These are phyloP conservation scores for Chaetomiaceae sp. DNA, from an alignment of 2,329 filamentous ascomycete species.

Conservation along the genomic window DNA sequence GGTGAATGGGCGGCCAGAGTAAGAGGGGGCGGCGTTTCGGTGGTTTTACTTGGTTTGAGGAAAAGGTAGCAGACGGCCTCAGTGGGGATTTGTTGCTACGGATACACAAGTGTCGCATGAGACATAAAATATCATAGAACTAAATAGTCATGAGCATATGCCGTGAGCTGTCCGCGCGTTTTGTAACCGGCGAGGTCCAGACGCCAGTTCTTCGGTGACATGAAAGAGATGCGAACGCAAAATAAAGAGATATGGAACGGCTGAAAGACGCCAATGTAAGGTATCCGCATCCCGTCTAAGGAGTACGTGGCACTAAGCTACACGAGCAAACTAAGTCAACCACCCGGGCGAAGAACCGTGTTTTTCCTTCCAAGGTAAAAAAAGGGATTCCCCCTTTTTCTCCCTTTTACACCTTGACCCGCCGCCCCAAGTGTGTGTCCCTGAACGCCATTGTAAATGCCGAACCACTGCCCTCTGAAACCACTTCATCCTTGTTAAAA, in stretches of 20 bases:
- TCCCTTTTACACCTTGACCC: slow-evolving; percentile 7
- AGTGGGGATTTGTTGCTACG: neutral
- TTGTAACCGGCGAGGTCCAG: neutral
- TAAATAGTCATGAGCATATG: neutral
- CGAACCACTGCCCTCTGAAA: slow-evolving; percentile 13
- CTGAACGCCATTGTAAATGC: slow-evolving; percentile 23
- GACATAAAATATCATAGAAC: neutral
- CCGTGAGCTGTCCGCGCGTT: neutral
- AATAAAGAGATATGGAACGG: neutral
- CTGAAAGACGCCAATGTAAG: slow-evolving; percentile 10
- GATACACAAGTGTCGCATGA: no score
- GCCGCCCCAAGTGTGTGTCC: slow-evolving; percentile 11
- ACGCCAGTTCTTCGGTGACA: neutral
- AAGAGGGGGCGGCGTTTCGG: neutral
- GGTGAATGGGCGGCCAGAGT: neutral
- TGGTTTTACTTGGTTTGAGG: neutral
- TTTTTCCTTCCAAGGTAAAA: slow-evolving; percentile 7
- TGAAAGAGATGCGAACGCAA: no score
- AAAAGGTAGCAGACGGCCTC: neutral
- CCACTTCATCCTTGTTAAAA: neutral
- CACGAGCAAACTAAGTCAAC: slow-evolving; percentile 10
- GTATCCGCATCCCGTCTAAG: slow-evolving; percentile 6
- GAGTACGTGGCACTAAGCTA: slow-evolving; percentile 3
- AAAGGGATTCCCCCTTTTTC: neutral
- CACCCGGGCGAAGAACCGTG: slow-evolving; percentile 13